phyloP scores from a whole-genome alignment of 106 monocot species.

The Triglochin maritima region DNA sequence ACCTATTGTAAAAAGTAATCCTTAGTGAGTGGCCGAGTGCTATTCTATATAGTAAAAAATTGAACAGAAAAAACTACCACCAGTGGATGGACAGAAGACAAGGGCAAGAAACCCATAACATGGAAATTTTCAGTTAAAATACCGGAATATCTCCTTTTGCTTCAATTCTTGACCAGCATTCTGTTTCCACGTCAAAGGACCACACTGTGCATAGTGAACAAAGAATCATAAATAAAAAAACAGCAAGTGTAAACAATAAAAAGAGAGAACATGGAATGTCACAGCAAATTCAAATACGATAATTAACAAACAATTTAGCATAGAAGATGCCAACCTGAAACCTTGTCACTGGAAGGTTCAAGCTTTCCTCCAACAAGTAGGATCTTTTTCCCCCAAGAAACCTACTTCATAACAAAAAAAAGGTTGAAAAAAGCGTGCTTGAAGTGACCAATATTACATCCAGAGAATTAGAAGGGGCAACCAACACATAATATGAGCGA shows the following conservation, averaged over 20 bases:
- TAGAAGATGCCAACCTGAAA: constrained; percentile 36
- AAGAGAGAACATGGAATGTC: background rate
- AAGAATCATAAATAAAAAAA: constrained; percentile 1
- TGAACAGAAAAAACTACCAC: too few species aligned
- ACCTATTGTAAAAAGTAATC: constrained; percentile 24
- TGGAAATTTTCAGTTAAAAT: background rate
- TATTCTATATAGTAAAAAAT: background rate
- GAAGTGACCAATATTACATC: too few species aligned
- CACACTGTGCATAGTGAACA: constrained; percentile 39
- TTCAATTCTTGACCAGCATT: constrained; percentile 82
- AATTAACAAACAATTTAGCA: background rate
- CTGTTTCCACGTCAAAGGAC: constrained; percentile 74
- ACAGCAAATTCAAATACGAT: background rate
- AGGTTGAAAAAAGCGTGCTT: too few species aligned
- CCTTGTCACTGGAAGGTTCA: constrained; percentile 44
- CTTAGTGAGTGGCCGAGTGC: background rate
- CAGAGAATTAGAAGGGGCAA: too few species aligned
- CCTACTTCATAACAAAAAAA: constrained; percentile 21
- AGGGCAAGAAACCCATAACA: too few species aligned
- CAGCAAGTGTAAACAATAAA: background rate
- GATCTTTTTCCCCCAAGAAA: constrained; percentile 69
- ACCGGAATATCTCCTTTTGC: constrained; percentile 96
- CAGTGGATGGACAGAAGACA: too few species aligned
- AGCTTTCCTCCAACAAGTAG: constrained; percentile 78
- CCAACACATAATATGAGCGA: too few species aligned